A percentile compares a stretch with the other conserved stretches of the same genome.
phyloP scores from a whole-genome alignment of 2,329 filamentous ascomycete species.

The Claviceps fusiformis region DNA sequence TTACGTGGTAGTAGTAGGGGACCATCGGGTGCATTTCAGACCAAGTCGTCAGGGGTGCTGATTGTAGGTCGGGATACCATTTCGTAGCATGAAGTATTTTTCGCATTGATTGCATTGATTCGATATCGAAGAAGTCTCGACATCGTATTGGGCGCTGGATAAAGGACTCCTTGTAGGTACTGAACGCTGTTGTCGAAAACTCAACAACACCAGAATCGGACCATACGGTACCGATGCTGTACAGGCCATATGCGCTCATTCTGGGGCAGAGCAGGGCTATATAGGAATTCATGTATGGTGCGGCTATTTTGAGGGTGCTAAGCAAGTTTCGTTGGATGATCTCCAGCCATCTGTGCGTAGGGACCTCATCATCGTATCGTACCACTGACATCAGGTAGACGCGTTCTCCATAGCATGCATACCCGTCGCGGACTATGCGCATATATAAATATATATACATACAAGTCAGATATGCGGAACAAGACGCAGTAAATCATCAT shows the following conservation, averaged over 20 bases:
- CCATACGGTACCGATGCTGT: conserved; percentile 1
- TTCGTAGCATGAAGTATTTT: too few species aligned
- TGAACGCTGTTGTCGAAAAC: conserved; percentile 2
- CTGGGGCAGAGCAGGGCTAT: not conserved
- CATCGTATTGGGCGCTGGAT: conserved; percentile 1
- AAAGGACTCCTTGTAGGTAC: conserved; percentile 2
- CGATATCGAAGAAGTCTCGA: too few species aligned
- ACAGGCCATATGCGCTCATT: conserved; percentile 3
- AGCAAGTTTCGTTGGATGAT: not conserved
- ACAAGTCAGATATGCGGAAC: not conserved
- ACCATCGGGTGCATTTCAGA: not conserved
- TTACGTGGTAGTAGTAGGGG: not conserved
- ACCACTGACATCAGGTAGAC: conserved; percentile 2
- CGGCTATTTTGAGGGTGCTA: too few species aligned
- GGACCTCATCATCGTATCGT: not conserved
- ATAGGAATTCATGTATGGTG: too few species aligned
- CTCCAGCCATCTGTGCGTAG: not conserved
- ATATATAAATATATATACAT: too few species aligned
- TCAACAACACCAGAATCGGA: too few species aligned
- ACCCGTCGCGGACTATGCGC: not conserved
- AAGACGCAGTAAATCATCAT: not conserved
- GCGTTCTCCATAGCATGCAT: not conserved
- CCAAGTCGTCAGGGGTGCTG: conserved; percentile 2
- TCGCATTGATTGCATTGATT: too few species aligned
- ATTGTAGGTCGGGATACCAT: too few species aligned